Base-by-base conservation (phyloP, 2,329 filamentous ascomycete genomes). In the Samsoniella hepiali region DNA sequence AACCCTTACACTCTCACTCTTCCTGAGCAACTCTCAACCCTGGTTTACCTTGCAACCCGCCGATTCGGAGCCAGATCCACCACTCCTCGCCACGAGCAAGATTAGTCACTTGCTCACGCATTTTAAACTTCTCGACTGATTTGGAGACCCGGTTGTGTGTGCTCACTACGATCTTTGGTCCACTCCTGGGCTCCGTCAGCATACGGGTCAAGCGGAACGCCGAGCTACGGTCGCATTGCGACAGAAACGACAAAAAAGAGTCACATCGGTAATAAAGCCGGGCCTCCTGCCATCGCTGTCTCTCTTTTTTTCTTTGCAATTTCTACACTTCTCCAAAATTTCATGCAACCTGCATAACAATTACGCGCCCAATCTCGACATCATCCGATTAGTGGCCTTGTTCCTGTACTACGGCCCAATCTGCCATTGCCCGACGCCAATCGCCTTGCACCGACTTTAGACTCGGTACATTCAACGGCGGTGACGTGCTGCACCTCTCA, bases 51-150 rank as follows among this genome's bases (percentile, higher is more conserved):
- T 44, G 11, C 44, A 49, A n/a, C 53, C 45, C 60, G 60, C 60
- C 60, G 60, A 63, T 58, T 63, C 60, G 60, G 60, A 63, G 60
- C 59, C 42, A 63, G 60, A 57, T 63, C 60, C 51, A 63, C 53
- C 53, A 13, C 40, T 54, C 38, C 40, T 60, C 44, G 32, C 51
- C 31, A 38, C 53, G 60, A 57, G 53, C 53, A 50, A 55, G 53
- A 63, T 63, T 63, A 63, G 60, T 63, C 60, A 63, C 60, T 58
- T 57, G 51, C 53, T 57, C 53, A 56, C 60, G 53, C 53, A 62
- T 49, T 51, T 57, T 63, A 50, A 42, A 49, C 60, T 63, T 63
- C 53, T 57, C 60, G 27, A 50, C 53, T 45, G 27, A 54, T 27
- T 51, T 55, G 50, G 50, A 27, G 45, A 63, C 60, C 40, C 29